phyloP scores from a whole-genome alignment of 805 yeast genomes.

The Candida ficus region DNA sequence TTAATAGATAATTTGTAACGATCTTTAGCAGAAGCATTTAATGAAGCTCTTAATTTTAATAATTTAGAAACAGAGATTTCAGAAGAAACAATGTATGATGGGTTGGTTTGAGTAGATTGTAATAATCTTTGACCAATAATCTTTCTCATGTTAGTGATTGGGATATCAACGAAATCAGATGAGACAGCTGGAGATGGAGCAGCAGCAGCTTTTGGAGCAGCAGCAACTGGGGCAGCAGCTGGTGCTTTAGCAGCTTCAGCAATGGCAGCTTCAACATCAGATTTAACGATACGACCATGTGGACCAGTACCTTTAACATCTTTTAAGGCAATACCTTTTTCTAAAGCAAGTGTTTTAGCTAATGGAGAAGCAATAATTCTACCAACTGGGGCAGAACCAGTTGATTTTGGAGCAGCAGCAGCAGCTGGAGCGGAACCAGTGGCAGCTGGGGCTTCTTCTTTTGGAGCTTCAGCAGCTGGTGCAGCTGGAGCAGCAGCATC shows the following conservation, averaged over 20 bases:
- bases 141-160: slow-evolving; percentile 88
- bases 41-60: slow-evolving; percentile 84
- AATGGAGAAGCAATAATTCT: slow-evolving; percentile 92
- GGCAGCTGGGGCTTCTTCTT: slow-evolving; percentile 22
- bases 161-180: slow-evolving; percentile 65
- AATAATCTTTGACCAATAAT: slow-evolving; percentile 86
- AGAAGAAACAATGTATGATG: slow-evolving; percentile 90
- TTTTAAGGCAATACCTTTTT: slow-evolving; percentile 83
- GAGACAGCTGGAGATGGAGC: slow-evolving; percentile 47
- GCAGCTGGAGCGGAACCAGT: slow-evolving; percentile 20
- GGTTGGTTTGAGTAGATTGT: slow-evolving; percentile 80
- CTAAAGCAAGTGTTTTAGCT: slow-evolving; percentile 90
- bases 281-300: slow-evolving; percentile 86
- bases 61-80: slow-evolving; percentile 83
- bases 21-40: slow-evolving; percentile 81
- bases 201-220: slow-evolving; percentile 42
- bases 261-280: slow-evolving; percentile 76
- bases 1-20: slow-evolving; percentile 88
- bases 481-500: slow-evolving; percentile 50
- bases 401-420: slow-evolving; percentile 27
- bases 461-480: slow-evolving; percentile 17
- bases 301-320: slow-evolving; percentile 91
- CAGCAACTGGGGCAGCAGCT: slow-evolving; percentile 35
- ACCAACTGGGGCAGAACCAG: slow-evolving; percentile 38
- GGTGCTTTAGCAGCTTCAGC: slow-evolving; percentile 36